Evolutionary conservation across 441 rosid genomes (phyloP), one percentile per base, ranked within the genome.

Genomic region (Iberis amara): DNA sequence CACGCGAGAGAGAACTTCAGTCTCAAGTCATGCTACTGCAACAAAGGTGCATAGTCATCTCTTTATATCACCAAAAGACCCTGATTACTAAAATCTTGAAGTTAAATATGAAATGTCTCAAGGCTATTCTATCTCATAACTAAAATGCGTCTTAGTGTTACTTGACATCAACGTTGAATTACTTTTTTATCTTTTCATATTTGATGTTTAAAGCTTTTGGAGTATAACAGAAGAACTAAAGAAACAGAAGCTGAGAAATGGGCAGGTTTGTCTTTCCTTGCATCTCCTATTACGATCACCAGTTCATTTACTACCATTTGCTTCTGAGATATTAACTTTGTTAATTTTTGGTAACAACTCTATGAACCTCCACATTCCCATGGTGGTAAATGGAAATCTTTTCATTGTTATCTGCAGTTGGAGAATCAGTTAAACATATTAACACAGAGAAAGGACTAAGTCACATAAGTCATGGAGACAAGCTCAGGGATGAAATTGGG

Each of bases 1-100:
- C 64, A 8, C 71, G 78, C 65, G 95, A 91, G 72, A 85, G 62
- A 61, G 95, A 85, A 72, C 73, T 91, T 61, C 87, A 78, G 59
- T 69, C 85, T 52, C 84, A 78, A 76, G 69, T 80, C 69, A 65
- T 71, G 52, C 68, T 59, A 59, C 80, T 91, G 57, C 95, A 88
- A 66, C 91, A 85, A 66, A 83, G 85, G 98, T 88, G 80, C 50
- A 64, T 27, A 30, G 3, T 3, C 47, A 38, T 38, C 31, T 38
- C 11, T 47, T 51, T 30, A 5, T 35, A 18, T 64, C 49, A 24
- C 45, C 23, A 46, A 32, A 33, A 39, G 26, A 44, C 31, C 28
- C 8, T 37, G 12, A 15, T 8, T 44, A 9, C 7, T 36, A 44
- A 26, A 38, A 13, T 41, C 56, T 37, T 38, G 47, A 45, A 54